Percentiles rank a stretch among this genome's conserved stretches.
These are phyloP conservation scores for Erysimum cheiranthoides DNA, from an alignment of 345 rosid species.

Conservation along the genomic window DNA sequence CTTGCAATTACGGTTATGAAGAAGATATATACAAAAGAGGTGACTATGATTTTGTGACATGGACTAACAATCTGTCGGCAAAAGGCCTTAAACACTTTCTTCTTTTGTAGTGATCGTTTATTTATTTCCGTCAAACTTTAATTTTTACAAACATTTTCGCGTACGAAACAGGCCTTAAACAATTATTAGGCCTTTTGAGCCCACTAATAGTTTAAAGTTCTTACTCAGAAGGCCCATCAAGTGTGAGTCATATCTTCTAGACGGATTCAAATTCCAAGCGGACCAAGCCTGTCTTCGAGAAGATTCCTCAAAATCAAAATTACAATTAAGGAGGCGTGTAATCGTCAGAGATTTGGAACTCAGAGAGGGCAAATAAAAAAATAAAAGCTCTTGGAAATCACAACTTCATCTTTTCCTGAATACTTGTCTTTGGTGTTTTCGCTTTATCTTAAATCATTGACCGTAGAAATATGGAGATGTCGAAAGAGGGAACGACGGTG, in stretches of 20 bases:
- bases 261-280: neutral
- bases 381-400: neutral
- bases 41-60: neutral
- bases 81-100: neutral
- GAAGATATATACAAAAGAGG: neutral
- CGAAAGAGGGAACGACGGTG: slow-evolving; percentile 60
- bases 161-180: neutral
- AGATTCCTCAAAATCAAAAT: neutral
- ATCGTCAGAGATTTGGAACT: slow-evolving; percentile 23
- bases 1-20: neutral
- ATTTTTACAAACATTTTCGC: too few relatives aligned
- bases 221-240: neutral
- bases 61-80: neutral
- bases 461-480: slow-evolving; percentile 42
- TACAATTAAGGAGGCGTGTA: neutral
- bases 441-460: slow-evolving; percentile 21
- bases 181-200: slow-evolving; percentile 5
- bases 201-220: neutral
- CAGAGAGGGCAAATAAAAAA: slow-evolving; percentile 12
- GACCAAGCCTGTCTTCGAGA: slow-evolving; percentile 9
- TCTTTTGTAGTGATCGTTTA: neutral
- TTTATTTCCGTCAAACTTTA: neutral
- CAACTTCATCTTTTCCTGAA: slow-evolving; percentile 2
- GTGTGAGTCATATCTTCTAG: neutral
- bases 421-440: neutral